Base-by-base conservation (phyloP, 2,329 filamentous ascomycete genomes). In the Aspergillus amoenus region DNA sequence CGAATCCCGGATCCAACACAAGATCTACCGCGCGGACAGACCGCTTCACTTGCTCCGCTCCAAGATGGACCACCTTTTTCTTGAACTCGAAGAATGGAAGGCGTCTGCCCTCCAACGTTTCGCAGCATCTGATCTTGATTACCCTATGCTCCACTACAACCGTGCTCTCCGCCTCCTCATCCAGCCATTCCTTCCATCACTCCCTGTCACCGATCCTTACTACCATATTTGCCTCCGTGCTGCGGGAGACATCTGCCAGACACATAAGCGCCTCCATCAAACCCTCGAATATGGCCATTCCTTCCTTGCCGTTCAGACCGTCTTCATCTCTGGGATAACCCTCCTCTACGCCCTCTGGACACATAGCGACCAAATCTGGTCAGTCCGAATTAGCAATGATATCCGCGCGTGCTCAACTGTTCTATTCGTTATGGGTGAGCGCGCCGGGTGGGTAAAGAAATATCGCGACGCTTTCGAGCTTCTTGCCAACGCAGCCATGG, bases 11-110 rank as follows among this genome's bases (percentile, higher is more conserved):
- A 81, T 82, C 30, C 79, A 82, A 59, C 74, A 79, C 52, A 79
- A 79, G n/a, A 77, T 82, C 37, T 82, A 82, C 61, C 74, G 80
- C 13, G 76, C 78, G 13, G 80, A 82, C 59, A 73, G 75, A 37
- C 73, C 78, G 2, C 68, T 81, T 4, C 69, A 73, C 24, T 68
- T 76, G 3, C 68, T 82, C 4, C 73, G 73, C n/a, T 71, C 75
- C 22, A 82, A 82, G 62, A 77, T 82, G 66, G 76, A 79, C 58
- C 73, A 69, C 5, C 70, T 81, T 1, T 76, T 79, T 46, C 69
- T 73, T 32, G 72, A 78, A 47, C 71, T 83, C 1, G 78, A 81
- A 59, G 72, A 76, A 40, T 82, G 79, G 80, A 78, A 76, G 62
- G 61, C 69, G 52, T 74, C 72, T 3, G 71, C 74, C 6, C 64